Conservation (phyloP, 2,329 filamentous ascomycete genomes). For the Xylaria arbuscula region DNA sequence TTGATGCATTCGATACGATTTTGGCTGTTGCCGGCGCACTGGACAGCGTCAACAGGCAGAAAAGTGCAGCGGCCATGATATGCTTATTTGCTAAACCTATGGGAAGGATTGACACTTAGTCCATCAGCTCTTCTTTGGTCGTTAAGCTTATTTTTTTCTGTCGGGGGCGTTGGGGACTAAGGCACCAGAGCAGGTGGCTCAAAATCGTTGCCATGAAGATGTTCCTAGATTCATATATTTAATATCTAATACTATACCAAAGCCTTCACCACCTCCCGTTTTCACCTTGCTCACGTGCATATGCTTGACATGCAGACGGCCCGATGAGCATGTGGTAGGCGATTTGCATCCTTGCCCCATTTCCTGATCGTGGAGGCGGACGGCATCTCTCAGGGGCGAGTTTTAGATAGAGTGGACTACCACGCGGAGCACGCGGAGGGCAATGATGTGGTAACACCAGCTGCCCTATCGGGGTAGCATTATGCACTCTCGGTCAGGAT, state of each 20-base stretch:
- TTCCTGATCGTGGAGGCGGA: conserved; percentile 4
- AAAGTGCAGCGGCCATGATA: conserved; percentile 35
- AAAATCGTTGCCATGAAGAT: conserved; percentile 1
- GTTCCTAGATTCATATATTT: conserved; percentile 9
- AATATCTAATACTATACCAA: not conserved
- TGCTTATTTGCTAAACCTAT: conserved; percentile 21
- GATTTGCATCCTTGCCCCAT: conserved; percentile 18
- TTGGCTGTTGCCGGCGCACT: conserved; percentile 35
- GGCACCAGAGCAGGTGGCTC: not conserved
- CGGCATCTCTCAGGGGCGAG: conserved; percentile 13
- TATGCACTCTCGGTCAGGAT: conserved; percentile 7
- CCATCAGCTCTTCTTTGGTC: not conserved
- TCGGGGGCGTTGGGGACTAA: not conserved
- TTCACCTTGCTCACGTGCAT: not conserved
- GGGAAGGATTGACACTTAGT: not conserved
- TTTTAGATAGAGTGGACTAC: conserved; percentile 21
- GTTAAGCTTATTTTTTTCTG: not conserved
- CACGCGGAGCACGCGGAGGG: not conserved
- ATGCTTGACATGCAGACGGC: conserved; percentile 22
- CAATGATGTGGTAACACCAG: conserved; percentile 16
- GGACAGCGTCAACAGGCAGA: conserved; percentile 37
- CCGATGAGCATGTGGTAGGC: conserved; percentile 10
- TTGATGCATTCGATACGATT: conserved; percentile 24
- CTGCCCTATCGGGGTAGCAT: conserved; percentile 34
- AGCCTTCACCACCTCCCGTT: not conserved